phyloP scores from a whole-genome alignment of 306 rosid species.

The Begonia peltatifolia region DNA sequence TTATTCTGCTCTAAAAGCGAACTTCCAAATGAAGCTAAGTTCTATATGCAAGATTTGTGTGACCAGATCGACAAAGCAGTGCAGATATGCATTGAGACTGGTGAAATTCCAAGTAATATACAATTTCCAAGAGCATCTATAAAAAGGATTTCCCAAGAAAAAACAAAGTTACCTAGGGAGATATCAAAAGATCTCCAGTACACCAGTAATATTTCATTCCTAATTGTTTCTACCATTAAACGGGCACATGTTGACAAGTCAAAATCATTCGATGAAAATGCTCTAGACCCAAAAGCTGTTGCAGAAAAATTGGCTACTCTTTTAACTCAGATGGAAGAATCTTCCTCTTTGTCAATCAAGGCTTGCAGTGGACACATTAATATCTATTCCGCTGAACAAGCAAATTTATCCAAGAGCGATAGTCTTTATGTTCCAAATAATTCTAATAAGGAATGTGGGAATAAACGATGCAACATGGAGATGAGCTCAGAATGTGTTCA shows the following conservation, averaged over 20 bases:
- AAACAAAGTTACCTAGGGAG: conserved; percentile 39
- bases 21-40: conserved; percentile 29
- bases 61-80: conserved; percentile 32
- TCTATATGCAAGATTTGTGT: conserved; percentile 29
- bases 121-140: conserved; percentile 62
- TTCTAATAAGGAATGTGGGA: conserved; percentile 19
- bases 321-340: conserved; percentile 29
- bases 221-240: conserved; percentile 47
- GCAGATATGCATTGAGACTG: conserved; percentile 19
- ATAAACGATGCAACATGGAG: conserved; percentile 20
- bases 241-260: conserved; percentile 25
- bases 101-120: conserved; percentile 40
- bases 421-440: conserved; percentile 17
- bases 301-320: conserved; percentile 53
- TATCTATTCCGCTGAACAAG: conserved; percentile 51
- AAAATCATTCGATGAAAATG: conserved; percentile 25
- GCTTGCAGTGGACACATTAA: conserved; percentile 88
- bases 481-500: conserved; percentile 20
- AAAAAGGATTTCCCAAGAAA: conserved; percentile 52
- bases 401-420: conserved; percentile 22
- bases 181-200: conserved; percentile 54
- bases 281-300: conserved; percentile 31
- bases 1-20: conserved; percentile 18
- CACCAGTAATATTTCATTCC: conserved; percentile 72
- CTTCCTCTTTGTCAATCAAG: conserved; percentile 36